Evolutionary conservation across 768 basidiomycete genomes (phyloP), one percentile per base, ranked within the genome.

Genomic region (Lentinula boryana): DNA sequence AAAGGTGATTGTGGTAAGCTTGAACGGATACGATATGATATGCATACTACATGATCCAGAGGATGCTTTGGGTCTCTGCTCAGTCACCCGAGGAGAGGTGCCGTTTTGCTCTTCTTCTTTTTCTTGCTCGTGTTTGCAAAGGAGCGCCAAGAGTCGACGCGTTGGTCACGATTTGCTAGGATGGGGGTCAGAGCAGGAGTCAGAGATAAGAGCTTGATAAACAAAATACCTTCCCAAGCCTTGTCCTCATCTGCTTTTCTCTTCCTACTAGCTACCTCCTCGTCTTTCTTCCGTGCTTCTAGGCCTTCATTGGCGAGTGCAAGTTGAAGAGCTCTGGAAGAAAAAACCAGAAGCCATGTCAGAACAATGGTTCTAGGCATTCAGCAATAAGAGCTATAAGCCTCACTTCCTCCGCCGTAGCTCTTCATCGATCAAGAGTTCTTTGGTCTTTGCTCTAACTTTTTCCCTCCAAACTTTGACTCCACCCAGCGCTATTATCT

Each of bases 201-300:
- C 18, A 56, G 52, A 50, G 21, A 51, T 41, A 13, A 35, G n/a
- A 35, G 40, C 44, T 27, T 61, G 35, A 52, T 27, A 60, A 31
- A 15, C 31, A 38, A 12, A 27, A 40, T 64, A 93, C 93, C 92
- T 79, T 96, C 94, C 94, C 94, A 97, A 27, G 72, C 75, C 66
- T 86, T 89, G 66, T 95, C 92, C 5, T 95, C 91, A 66, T 95
- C 93, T 1, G 81, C 88, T 74, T 96, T 96, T 58, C 94, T 82
- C 72, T 96, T 96, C 75, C 74, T 86, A 38, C 84, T 68, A 23
- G 79, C 74, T 10, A 89, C 80, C 65, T 95, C 95, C 60, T 93
- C 92, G 56, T 97, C 94, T 70, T 93, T 94, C 79, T 89, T 91
- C 67, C 87, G 82, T n/a, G 95, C 95, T 69, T 96, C 94, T 4